Base-by-base conservation (phyloP, 1,139 yeast genomes). In the Wickerhamiella infanticola region DNA sequence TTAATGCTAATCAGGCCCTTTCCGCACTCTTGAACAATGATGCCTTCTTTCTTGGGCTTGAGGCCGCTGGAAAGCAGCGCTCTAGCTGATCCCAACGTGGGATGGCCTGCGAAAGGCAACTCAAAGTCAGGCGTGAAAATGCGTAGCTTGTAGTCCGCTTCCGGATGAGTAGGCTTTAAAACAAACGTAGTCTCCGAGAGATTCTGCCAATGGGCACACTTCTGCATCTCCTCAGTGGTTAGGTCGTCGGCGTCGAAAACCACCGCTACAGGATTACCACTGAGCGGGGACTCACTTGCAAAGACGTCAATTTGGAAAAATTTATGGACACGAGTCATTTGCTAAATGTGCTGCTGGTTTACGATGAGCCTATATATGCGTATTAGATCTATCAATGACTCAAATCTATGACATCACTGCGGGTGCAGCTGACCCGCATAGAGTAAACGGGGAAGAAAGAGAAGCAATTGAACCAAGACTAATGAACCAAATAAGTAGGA, bases 21-120 rank as follows among this genome's bases (percentile, higher is more conserved):
- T 11, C 13, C 24, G 36, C 56, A 53, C 36, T 53, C 49, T 36
- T 53, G 56, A 9, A 46, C 25, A 1, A 51, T 11, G 11, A 7
- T 9, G 37, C 42, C 46, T 6, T 29, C 40, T 9, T 44, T 40
- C 8, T 38, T 31, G 6, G 26, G 36, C 23, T 49, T 35, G 3
- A 48, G 25, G 3, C 49, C 49, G 3, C 50, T 41, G 29, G 42
- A 51, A 1, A 50, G 24, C 11, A 49, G 35, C 1, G 54, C 51
- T 18, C 45, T 44, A 35, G 73, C 68, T 0, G 76, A 62, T 3
- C 79, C 80, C 29, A 75, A 52, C 0, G 78, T 74, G 2, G 80
- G 80, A 52, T 75, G 80, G 0, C 81, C 80, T 0, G 80, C 79
- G 61, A 75, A 75, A 3, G 77, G 76, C 36, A 75, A 55, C 53